Percentiles rank a stretch among this genome's conserved stretches.
These are phyloP conservation scores for Thinopyrum elongatum DNA, from an alignment of 176 grass and related monocot species.

Conservation along the genomic window DNA sequence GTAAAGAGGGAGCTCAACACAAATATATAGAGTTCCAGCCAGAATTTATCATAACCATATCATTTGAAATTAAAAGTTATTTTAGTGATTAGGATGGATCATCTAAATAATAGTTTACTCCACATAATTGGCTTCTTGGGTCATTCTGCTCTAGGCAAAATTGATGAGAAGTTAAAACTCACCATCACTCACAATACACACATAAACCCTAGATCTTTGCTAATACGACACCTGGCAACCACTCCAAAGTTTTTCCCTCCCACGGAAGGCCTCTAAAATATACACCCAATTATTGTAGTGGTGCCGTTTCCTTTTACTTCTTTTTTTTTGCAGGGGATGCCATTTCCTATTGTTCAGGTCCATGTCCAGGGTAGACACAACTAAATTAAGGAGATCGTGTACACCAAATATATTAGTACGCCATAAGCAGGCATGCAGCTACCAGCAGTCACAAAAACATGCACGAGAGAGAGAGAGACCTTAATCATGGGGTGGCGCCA, in stretches of 20 bases:
- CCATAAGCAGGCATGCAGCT: conserved; percentile 12
- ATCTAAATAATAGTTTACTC: not conserved
- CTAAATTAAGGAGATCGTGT: not conserved
- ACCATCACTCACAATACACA: conserved; percentile 2
- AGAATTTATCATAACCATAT: not conserved
- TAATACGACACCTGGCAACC: not conserved
- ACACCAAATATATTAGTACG: not conserved
- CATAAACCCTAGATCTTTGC: conserved; percentile 6
- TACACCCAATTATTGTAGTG: not conserved
- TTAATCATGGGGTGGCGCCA: conserved; percentile 40
- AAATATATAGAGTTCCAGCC: not conserved
- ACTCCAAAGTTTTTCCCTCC: not conserved
- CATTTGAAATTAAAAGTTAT: not conserved
- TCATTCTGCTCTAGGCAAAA: not conserved
- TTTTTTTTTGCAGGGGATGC: no score
- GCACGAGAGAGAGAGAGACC: not conserved
- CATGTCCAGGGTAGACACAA: not conserved
- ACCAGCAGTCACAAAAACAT: conserved; percentile 21
- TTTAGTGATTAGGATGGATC: not conserved
- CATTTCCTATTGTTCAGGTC: conserved; percentile 9
- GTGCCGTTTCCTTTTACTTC: no score
- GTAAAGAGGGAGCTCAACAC: no score
- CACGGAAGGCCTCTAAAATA: not conserved
- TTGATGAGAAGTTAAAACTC: not conserved
- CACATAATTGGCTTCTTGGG: not conserved